Evolutionary conservation across 768 basidiomycete genomes (phyloP), one percentile per base, ranked within the genome.

Genomic region (Crepidotus variabilis): DNA sequence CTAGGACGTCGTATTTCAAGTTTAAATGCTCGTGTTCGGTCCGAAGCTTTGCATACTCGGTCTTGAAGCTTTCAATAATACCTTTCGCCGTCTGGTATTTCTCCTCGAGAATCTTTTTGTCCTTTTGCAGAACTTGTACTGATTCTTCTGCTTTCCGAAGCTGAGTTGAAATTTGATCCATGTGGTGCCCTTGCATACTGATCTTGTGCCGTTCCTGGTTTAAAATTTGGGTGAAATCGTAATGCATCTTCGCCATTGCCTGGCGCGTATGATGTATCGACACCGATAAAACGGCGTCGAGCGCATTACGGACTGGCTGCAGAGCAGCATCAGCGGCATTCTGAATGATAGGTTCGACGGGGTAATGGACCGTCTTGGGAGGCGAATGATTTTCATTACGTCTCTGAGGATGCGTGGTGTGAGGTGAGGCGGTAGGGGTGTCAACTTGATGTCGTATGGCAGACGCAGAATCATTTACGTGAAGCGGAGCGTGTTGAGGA

Each of bases 181-280:
- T 4, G 34, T 39, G 34, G 23, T 47, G 33, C 1, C 14, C 23
- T 8, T 57, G 36, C 14, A 33, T 35, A 9, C 11, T 6, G 23
- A 33, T 56, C 16, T 53, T 52, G 36, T 55, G 22, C 3, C 60
- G 51, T 21, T 58, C 57, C 6, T 51, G 47, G 2, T 21, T 35
- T 2, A 46, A 24, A 23, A 55, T 36, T 35, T 39, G 32, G 3
- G 50, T 49, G 46, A 46, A 61, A 21, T 61, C 58, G 16, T 36
- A 20, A 33, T 59, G 50, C 57, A 61, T 59, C 34, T 57, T 61
- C 18, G 32, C 50, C 57, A 61, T 59, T 1, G 51, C 52, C 0
- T 28, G 7, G 1, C 35, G 52, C 33, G 57, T 52, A n/a, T 61
- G 58, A 10, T 23, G 50, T 14, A 54, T 28, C 3, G 51, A 21